Evolutionary conservation across 306 rosid genomes (phyloP), one percentile per base, ranked within the genome.

Genomic region (Lupinus albus): DNA sequence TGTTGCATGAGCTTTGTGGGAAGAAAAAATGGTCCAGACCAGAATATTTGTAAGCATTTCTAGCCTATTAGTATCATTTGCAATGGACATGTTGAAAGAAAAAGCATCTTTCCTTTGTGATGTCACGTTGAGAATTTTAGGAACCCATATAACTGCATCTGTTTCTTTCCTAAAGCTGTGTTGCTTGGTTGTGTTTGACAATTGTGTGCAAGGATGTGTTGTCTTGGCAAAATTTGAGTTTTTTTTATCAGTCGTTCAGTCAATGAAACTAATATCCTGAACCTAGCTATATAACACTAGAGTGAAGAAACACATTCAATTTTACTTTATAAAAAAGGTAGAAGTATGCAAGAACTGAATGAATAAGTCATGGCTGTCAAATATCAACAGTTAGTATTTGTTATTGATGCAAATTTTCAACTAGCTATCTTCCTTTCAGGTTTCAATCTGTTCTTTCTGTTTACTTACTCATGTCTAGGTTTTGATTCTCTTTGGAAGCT

Each of bases 11-110:
- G 68, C 18, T 83, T 38, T 85, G 92, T 54, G 58, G 48, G 67
- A 72, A 48, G 78, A 87, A 75, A 72, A 92, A 76, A 71, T 87
- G 96, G 95, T 70, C 75, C 4, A 78, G 75, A 64, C 96, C 95
- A 2, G 59, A 0, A 18, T 92, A 82, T 82, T 49, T 63, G 97
- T 91, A 79, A 48, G 78, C 61, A 14, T 16, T 13, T 15, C 21
- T 62, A 61, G 2, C 21, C 14, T 9, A 12, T 36, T 47, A 18
- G 41, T 16, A 45, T 52, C 47, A 32, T 74, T 66, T 61, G 39
- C 20, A 74, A 4, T 6, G 6, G 25, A 49, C 17, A 16, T 17
- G 1, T 49, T 15, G 64, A 61, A 53, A 33, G 46, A 33, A 30
- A 44, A 21, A 54, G 0, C 45, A 8, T 39, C 1, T 10, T 39